Conservation (phyloP, 2,329 filamentous ascomycete genomes). For the Polychaeton citri region DNA sequence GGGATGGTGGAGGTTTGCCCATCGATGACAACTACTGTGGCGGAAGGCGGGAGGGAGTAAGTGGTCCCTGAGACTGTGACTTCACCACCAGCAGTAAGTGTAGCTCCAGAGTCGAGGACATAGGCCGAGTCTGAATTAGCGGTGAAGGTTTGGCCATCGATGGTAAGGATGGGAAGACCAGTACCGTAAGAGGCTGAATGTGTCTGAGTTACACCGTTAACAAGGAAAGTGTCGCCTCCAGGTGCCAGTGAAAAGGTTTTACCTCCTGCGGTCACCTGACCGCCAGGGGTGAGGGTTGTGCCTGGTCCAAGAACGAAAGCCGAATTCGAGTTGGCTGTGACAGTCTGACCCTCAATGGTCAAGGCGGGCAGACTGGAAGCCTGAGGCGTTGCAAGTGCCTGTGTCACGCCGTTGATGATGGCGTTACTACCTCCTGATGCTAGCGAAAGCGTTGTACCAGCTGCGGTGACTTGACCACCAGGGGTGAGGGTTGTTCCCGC, state of each 20-base stretch:
- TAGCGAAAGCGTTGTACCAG: slow-evolving; percentile 22
- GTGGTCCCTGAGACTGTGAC: slow-evolving; percentile 17
- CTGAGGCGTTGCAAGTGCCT: too few species aligned
- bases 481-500: slow-evolving; percentile 22
- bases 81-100: slow-evolving; percentile 17
- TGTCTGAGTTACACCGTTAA: slow-evolving; percentile 23
- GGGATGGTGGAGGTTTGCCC: slow-evolving; percentile 9
- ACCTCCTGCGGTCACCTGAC: slow-evolving; percentile 20
- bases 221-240: slow-evolving; percentile 16
- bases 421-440: slow-evolving; percentile 15
- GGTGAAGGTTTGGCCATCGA: background rate
- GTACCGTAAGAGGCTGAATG: too few species aligned
- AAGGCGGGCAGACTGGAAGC: too few species aligned
- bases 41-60: slow-evolving; percentile 12
- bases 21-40: slow-evolving; percentile 17
- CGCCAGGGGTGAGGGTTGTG: slow-evolving; percentile 21
- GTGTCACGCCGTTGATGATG: slow-evolving; percentile 22
- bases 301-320: slow-evolving; percentile 14
- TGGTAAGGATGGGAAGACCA: background rate
- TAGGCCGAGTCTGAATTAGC: background rate
- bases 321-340: slow-evolving; percentile 7
- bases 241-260: slow-evolving; percentile 20
- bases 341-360: slow-evolving; percentile 7
- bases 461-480: slow-evolving; percentile 19
- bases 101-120: slow-evolving; percentile 5